Conservation (phyloP, 1,284 basidiomycete genomes). For the Malassezia brasiliensis region DNA sequence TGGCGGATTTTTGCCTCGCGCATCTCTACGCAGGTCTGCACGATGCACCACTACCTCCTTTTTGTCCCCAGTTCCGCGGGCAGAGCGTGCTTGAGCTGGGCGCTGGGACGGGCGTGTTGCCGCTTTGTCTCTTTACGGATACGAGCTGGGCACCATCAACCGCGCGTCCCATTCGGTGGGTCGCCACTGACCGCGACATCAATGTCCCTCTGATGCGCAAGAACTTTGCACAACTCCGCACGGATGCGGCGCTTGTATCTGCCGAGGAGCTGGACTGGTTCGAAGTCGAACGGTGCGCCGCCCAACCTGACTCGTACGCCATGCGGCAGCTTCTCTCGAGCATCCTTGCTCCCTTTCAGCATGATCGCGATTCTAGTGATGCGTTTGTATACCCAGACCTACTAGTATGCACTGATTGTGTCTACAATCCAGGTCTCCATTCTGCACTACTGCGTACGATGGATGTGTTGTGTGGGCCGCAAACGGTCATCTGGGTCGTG, state of each 20-base stretch:
- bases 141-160: background rate
- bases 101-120: constrained; percentile 38
- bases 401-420: constrained; percentile 34
- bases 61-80: background rate
- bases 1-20: constrained; percentile 15
- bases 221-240: background rate
- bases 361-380: too few relatives aligned
- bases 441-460: constrained; percentile 30
- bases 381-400: constrained; percentile 18
- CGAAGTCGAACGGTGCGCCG: background rate
- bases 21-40: background rate
- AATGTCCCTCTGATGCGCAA: constrained; percentile 26
- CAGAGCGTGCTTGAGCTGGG: constrained; percentile 35
- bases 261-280: background rate
- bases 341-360: background rate
- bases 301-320: background rate
- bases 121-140: constrained; percentile 19
- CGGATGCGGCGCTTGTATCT: background rate
- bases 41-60: too few relatives aligned
- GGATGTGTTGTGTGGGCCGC: constrained; percentile 22
- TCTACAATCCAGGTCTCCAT: constrained; percentile 41
- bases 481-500: constrained; percentile 28
- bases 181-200: constrained; percentile 33
- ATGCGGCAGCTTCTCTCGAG: background rate
- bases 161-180: constrained; percentile 20